A percentile compares a stretch with the other conserved stretches of the same genome.
phyloP scores from a whole-genome alignment of 352 stramenopile genomes.

The Plasmopara halstedii region DNA sequence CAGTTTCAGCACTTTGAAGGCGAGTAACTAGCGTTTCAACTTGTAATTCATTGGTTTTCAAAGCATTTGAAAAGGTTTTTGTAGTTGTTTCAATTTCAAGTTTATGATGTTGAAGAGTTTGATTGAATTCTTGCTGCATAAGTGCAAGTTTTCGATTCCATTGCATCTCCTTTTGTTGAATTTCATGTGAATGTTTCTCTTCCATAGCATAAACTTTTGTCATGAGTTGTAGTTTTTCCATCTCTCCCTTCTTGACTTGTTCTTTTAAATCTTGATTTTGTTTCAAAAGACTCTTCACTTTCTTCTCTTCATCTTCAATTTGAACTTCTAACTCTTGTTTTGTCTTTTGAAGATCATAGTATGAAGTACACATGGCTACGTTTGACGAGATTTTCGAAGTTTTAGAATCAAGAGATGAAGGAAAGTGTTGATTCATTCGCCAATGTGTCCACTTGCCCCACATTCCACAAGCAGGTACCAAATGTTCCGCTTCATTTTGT shows the following conservation, averaged over 20 bases:
- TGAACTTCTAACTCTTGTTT: conserved; percentile 58
- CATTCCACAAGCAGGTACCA: conserved; percentile 71
- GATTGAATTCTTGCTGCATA: conserved; percentile 48
- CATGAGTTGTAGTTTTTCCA: conserved; percentile 30
- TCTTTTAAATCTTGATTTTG: conserved; percentile 17
- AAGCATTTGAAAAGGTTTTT: conserved; percentile 4
- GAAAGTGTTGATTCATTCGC: conserved; percentile 65
- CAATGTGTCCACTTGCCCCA: conserved; percentile 84
- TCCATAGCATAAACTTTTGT: conserved; percentile 38
- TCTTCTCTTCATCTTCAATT: conserved; percentile 27
- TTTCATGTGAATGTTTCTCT: conserved; percentile 37
- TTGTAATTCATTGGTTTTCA: conserved; percentile 17
- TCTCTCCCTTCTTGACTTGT: conserved; percentile 14
- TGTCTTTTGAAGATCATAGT: conserved; percentile 79
- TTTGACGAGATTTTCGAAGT: conserved; percentile 26
- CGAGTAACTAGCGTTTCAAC: conserved; percentile 8
- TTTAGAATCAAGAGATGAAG: not conserved
- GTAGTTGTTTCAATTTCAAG: conserved; percentile 29
- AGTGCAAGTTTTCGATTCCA: conserved; percentile 43
- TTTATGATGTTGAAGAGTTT: conserved; percentile 42
- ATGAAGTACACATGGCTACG: conserved; percentile 76
- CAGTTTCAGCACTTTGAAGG: conserved; percentile 17
- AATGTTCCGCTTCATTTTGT: conserved; percentile 75
- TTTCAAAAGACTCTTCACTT: conserved; percentile 31
- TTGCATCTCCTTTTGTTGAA: conserved; percentile 25